Evolutionary conservation across 495 filamentous ascomycete species (phyloP).

Genomic region (Jackrogersella minutella): DNA sequence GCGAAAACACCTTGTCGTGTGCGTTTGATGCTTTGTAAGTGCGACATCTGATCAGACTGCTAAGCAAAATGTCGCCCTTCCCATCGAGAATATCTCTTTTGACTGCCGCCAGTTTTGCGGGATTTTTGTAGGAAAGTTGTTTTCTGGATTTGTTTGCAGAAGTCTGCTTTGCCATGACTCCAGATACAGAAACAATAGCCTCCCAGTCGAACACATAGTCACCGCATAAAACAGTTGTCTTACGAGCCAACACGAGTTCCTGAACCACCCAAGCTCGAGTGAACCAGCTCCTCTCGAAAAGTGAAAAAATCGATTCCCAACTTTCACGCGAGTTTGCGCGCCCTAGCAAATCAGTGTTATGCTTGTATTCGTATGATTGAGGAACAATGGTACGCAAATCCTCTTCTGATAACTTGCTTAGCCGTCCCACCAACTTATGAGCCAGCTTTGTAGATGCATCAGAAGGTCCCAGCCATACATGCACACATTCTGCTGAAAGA

Average conservation of each 20-base stretch:
- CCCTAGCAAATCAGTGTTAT: background rate
- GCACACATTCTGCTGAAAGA: conserved; percentile 24
- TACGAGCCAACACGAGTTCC: conserved; percentile 30
- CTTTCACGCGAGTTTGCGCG: conserved; percentile 11
- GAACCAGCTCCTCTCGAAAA: conserved; percentile 38
- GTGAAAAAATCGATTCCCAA: conserved; percentile 28
- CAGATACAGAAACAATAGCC: conserved; percentile 17
- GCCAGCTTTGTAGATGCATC: conserved; percentile 22
- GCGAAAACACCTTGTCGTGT: conserved; percentile 34
- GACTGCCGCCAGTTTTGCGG: conserved; percentile 23
- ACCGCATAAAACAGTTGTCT: conserved; percentile 28
- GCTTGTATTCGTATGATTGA: conserved; percentile 1
- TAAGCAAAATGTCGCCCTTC: conserved; percentile 6
- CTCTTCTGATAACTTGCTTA: conserved; percentile 3
- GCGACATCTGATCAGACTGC: conserved; percentile 33
- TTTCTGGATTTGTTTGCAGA: conserved; percentile 16
- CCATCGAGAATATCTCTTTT: background rate
- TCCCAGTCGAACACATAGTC: conserved; percentile 28
- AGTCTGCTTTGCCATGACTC: conserved; percentile 9
- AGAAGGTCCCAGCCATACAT: conserved; percentile 41
- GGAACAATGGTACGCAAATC: background rate
- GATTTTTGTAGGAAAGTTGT: conserved; percentile 31
- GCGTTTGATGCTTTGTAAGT: conserved; percentile 25
- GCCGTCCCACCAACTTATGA: conserved; percentile 13
- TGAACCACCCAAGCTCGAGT: conserved; percentile 40